These are phyloP conservation scores for Russula abietina DNA, from an alignment of 768 basidiomycete species.

Conservation along the genomic window DNA sequence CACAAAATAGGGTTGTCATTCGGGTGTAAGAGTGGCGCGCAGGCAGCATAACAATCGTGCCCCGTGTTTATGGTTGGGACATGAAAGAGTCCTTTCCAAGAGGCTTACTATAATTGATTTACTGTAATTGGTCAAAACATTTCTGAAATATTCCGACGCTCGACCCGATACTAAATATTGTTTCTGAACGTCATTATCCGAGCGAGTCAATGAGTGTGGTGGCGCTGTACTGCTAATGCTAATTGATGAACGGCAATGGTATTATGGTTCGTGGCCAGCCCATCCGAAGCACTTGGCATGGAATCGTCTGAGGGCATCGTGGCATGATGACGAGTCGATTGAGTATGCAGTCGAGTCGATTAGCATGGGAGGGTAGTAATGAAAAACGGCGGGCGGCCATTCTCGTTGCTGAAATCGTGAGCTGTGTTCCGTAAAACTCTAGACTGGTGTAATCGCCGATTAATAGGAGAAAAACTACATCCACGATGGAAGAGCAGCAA, in stretches of 20 bases:
- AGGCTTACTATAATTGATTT: background rate
- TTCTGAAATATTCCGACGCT: background rate
- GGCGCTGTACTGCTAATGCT: background rate
- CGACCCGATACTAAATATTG: background rate
- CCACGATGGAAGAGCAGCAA: background rate
- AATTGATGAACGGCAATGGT: background rate
- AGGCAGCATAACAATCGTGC: background rate
- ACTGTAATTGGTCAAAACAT: background rate
- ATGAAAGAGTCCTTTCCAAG: background rate
- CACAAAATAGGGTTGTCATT: background rate
- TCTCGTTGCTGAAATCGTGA: constrained; percentile 17
- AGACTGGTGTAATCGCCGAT: constrained; percentile 28
- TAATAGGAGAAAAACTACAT: background rate
- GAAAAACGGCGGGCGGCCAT: constrained; percentile 39
- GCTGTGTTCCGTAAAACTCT: constrained; percentile 33
- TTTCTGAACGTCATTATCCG: background rate
- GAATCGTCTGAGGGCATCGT: background rate
- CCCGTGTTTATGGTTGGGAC: background rate
- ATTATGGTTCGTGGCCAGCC: background rate
- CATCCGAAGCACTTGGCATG: background rate
- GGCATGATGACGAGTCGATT: no score
- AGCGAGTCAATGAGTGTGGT: background rate
- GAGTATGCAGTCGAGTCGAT: background rate
- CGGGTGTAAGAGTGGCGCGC: background rate
- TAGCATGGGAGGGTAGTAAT: constrained; percentile 47